Base-by-base conservation (phyloP, 306 rosid genomes). In the Lathyrus oleraceus region DNA sequence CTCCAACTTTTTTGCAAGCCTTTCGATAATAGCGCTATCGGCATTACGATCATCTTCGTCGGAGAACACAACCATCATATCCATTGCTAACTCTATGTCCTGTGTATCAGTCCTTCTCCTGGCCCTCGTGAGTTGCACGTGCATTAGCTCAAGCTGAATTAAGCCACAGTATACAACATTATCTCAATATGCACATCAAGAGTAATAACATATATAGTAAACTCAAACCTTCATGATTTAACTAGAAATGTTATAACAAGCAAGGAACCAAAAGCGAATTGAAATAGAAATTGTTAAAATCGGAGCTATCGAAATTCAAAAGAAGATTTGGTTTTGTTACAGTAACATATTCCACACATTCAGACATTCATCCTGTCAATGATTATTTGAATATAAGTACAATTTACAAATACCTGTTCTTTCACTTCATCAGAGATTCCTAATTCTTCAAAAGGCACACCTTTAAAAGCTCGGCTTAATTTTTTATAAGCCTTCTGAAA, bases 81-180 rank as follows among this genome's bases (percentile, higher is more conserved):
- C 98, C 96, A 92, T 87, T 78, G 96, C 96, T 53, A 92, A 89
- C 73, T 92, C 98, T 51, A 92, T 92, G 76, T 92, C 98, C 47
- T 90, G 98, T 3, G 98, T 86, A 54, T 92, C 96, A 0, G 86
- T 81, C 32, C 96, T 80, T 70, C 81, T 85, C 74, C 80, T 85
- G 0, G 87, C 96, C 47, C 96, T 78, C 78, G 67, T 82, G 35
- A 92, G 97, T 82, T 93, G 98, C 72, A 63, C 65, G 74, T 78
- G 79, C 91, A 87, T 93, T 40, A 90, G 89, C 83, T 88, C 91
- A 69, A 93, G 84, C 98, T 93, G 91, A 71, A 62, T 62, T 39
- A 39, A 77, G 28, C 65, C 52, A 56, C n/a, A 65, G 69, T 28
- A 53, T 48, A 64, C 8, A 42, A 42, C 17, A 62, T 13, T 79